Percentiles rank a stretch among this genome's conserved stretches.
These are phyloP conservation scores for Gracilaria gracilis DNA, from an alignment of 23 red algal species.

Conservation along the genomic window DNA sequence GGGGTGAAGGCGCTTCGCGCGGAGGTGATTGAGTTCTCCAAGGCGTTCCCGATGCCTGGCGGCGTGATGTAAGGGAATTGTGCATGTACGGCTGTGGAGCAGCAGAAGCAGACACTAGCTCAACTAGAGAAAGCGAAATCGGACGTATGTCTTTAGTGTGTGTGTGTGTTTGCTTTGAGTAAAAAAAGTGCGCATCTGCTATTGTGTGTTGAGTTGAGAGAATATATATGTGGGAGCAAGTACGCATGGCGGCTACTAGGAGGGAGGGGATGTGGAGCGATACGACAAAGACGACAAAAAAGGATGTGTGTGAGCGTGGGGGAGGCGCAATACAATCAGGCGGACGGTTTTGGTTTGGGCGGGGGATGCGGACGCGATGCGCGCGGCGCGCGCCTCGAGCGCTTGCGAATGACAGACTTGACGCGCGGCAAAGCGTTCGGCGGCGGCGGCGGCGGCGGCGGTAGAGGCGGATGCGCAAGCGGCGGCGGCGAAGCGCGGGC, in stretches of 20 bases:
- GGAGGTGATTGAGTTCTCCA: constrained; percentile 76
- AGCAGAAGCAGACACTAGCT: too few relatives aligned
- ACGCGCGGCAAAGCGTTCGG: neutral
- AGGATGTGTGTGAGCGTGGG: neutral
- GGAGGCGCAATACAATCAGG: neutral
- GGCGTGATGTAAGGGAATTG: constrained; percentile 41
- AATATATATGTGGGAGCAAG: too few relatives aligned
- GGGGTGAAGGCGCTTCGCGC: constrained; percentile 67
- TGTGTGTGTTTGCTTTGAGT: too few relatives aligned
- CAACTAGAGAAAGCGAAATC: too few relatives aligned
- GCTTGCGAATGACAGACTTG: neutral
- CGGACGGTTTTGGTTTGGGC: neutral
- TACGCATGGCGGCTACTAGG: too few relatives aligned
- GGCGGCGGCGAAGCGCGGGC: neutral
- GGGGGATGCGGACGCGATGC: neutral
- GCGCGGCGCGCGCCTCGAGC: neutral
- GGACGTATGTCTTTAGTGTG: neutral
- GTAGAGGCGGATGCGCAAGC: neutral
- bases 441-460: neutral
- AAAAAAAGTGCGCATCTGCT: too few relatives aligned
- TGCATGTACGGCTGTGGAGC: neutral
- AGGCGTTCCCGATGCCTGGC: constrained; percentile 86
- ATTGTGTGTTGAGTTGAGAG: too few relatives aligned
- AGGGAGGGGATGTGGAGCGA: too few relatives aligned
- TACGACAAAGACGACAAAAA: neutral